Evolutionary conservation across 768 basidiomycete genomes (phyloP), one percentile per base, ranked within the genome.

Genomic region (Tricholomella constricta): DNA sequence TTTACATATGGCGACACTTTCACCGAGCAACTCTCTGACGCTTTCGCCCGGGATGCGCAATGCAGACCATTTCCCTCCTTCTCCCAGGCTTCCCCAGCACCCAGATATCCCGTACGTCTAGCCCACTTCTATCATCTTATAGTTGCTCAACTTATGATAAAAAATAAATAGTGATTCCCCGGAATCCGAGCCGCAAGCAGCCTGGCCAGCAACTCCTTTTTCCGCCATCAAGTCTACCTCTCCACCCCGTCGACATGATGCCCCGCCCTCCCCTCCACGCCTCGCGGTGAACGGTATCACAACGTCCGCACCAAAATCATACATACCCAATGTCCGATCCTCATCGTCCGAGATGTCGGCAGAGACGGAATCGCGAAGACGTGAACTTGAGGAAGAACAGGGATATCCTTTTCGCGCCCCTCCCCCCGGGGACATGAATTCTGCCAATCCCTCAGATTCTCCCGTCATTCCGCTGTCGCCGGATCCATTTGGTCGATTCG

Each of bases 401-500:
- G 62, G 72, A 17, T 86, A 83, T 65, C 75, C 78, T 20, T 63
- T 73, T 25, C 65, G 71, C 37, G 65, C 69, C 23, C 62, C 69
- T 26, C 43, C 57, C 9, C 55, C 54, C 11, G 53, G 54, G 6
- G 20, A 10, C 20, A 19, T 40, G 48, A 61, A 64, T 47, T 59
- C 51, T 17, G 29, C 54, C 48, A 64, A 51, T 32, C 54, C 60
- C 26, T 55, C 71, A 8, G 76, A 75, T 36, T 84, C 85, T 1
- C 86, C 88, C 19, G 63, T 86, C n/a, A 88, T 91, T 50, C 91
- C 91, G 34, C 73, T 91, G n/a, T 88, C 89, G 9, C 88, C 90
- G 7, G 90, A 92, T 70, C 90, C 90, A 23, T 91, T 92, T 62
- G 84, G 86, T 10, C 79, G 89, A 23, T 86, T 80, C 61, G 76